phyloP scores from a whole-genome alignment of 805 yeast genomes.

The Yamadazyma laniorum region DNA sequence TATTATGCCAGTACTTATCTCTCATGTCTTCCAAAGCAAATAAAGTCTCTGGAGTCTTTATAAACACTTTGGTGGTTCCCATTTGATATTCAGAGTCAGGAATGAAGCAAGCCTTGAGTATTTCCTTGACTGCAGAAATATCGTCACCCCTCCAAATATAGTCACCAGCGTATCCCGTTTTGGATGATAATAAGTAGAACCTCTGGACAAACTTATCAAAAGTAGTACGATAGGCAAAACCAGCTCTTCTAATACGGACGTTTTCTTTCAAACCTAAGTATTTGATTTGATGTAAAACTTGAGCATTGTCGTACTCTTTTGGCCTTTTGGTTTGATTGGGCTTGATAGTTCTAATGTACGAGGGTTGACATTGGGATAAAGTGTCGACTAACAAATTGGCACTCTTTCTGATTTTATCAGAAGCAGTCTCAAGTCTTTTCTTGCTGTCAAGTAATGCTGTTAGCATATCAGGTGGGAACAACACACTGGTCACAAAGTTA shows the following conservation, averaged over 20 bases:
- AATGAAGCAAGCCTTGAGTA: slow-evolving; percentile 56
- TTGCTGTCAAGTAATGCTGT: slow-evolving; percentile 51
- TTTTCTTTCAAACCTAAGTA: slow-evolving; percentile 95
- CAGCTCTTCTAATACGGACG: slow-evolving; percentile 96
- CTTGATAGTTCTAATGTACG: slow-evolving; percentile 95
- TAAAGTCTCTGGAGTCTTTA: slow-evolving; percentile 94
- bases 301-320: slow-evolving; percentile 80
- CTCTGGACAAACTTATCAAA: slow-evolving; percentile 95
- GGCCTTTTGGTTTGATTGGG: slow-evolving; percentile 95
- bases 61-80: slow-evolving; percentile 89
- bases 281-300: slow-evolving; percentile 92
- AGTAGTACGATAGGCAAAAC: slow-evolving; percentile 96
- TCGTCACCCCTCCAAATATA: slow-evolving; percentile 59
- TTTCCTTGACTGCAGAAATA: slow-evolving; percentile 49
- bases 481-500: slow-evolving; percentile 57
- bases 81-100: slow-evolving; percentile 82
- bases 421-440: slow-evolving; percentile 90
- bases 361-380: slow-evolving; percentile 85
- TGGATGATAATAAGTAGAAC: slow-evolving; percentile 80
- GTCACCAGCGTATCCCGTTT: slow-evolving; percentile 88
- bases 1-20: slow-evolving; percentile 95
- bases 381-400: slow-evolving; percentile 91
- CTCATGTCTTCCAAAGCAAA: slow-evolving; percentile 95
- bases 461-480: slow-evolving; percentile 41
- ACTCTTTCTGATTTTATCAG: slow-evolving; percentile 88